phyloP scores from a whole-genome alignment of 176 grass and related monocot species.

The Oryza glaberrima region DNA sequence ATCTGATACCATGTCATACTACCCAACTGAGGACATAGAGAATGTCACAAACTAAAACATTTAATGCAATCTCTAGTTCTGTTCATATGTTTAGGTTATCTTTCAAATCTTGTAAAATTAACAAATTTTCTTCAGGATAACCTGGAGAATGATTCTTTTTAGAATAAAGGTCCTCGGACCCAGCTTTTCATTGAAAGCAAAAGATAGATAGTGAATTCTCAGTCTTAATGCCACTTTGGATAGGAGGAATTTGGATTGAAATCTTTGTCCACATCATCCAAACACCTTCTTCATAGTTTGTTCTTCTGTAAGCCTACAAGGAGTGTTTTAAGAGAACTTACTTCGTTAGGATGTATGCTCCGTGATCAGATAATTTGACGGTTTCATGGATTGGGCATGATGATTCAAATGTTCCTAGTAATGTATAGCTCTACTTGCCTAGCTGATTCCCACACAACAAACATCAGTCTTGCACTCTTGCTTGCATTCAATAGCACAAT shows the following conservation, averaged over 20 bases:
- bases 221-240: neutral
- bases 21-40: neutral
- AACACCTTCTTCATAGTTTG: neutral
- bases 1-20: neutral
- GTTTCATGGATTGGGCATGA: constrained; percentile 13
- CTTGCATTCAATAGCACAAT: neutral
- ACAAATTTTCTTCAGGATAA: neutral
- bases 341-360: neutral
- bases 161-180: too few relatives aligned
- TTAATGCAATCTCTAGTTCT: neutral
- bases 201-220: neutral
- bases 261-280: neutral
- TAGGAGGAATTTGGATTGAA: neutral
- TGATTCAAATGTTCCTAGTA: neutral
- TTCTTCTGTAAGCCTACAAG: neutral
- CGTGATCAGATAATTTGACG: neutral
- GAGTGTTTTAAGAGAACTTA: neutral
- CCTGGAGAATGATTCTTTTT: too few relatives aligned
- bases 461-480: neutral
- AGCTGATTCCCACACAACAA: neutral
- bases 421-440: neutral
- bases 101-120: neutral
- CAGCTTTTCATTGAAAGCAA: too few relatives aligned
- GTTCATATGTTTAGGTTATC: neutral
- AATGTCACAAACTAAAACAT: neutral